phyloP scores from a whole-genome alignment of 257 asterid genomes.

The Ilex asprella region DNA sequence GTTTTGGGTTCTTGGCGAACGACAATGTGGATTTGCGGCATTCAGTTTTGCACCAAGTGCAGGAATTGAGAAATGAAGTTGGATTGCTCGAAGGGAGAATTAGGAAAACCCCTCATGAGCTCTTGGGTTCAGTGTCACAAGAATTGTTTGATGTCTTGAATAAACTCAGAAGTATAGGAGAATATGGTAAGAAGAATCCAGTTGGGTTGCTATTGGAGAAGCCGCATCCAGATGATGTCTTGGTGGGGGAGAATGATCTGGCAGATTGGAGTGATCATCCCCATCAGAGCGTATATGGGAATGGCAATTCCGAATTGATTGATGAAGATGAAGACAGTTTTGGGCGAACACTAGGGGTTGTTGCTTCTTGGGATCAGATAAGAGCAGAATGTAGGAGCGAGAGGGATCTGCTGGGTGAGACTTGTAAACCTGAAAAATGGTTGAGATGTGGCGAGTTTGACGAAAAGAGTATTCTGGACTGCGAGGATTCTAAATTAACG shows the following conservation, averaged over 20 bases:
- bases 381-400: constrained; percentile 55
- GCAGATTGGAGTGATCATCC: constrained; percentile 93
- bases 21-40: constrained; percentile 58
- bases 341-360: constrained; percentile 95
- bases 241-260: constrained; percentile 93
- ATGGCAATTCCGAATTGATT: constrained; percentile 72
- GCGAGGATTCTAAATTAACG: constrained; percentile 33
- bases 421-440: constrained; percentile 85
- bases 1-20: constrained; percentile 58
- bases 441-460: constrained; percentile 69
- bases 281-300: constrained; percentile 58
- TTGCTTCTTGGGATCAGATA: constrained; percentile 92
- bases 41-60: constrained; percentile 66
- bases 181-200: constrained; percentile 58
- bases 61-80: constrained; percentile 72
- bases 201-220: constrained; percentile 54
- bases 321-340: constrained; percentile 97
- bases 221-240: constrained; percentile 68
- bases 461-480: constrained; percentile 63
- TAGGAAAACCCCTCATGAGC: constrained; percentile 46
- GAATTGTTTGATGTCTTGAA: constrained; percentile 66
- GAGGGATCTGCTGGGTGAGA: constrained; percentile 67
- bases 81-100: constrained; percentile 80
- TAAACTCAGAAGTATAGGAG: constrained; percentile 64
- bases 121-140: constrained; percentile 60